Evolutionary conservation across 345 rosid genomes (phyloP), one percentile per base, ranked within the genome.

Genomic region (Erucastrum elatum): DNA sequence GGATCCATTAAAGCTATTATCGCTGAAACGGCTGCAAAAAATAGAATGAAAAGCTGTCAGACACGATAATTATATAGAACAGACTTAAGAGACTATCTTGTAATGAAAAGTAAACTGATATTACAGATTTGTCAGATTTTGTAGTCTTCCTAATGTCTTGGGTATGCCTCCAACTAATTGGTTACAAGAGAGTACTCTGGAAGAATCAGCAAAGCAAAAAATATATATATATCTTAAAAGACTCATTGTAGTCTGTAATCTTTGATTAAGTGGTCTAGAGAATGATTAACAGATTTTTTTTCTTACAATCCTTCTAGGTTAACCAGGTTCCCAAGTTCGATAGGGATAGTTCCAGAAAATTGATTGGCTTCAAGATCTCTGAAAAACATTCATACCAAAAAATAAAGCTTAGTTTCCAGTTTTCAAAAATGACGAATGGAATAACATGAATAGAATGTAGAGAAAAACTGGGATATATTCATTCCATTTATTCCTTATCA

Each of bases 1-100:
- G 17, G 82, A 84, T 67, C 96, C 97, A 30, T 68, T 89, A 76
- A 94, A 83, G 77, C 79, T 80, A 83, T 94, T 94, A 77, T 91
- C 98, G 26, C 87, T 89, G 51, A 91, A 84, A 81, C 87, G 84
- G 51, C 98, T 94, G 90, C 87, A 85, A 29, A 16, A 4, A 30
- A 16, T 35, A 39, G 4, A 74, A 67, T 39, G 66, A 30, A 68
- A 3, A 39, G 2, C 26, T n/a, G 12, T 56, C 41, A 73, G 29
- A 12, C 74, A 66, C 67, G 6, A 46, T 6, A 5, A 4, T 6
- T 41, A 63, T 51, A 49, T 16, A 16, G 15, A 76, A 5, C 16
- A 56, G 0, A 6, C 12, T 49, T 0, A 8, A 27, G 16, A 37
- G 41, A 4, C 13, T 0, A 66, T 27, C 16, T 79, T 33, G 31